These are phyloP conservation scores for Xanthoparmelia taractica DNA, from an alignment of 495 filamentous ascomycete species.

Conservation along the genomic window DNA sequence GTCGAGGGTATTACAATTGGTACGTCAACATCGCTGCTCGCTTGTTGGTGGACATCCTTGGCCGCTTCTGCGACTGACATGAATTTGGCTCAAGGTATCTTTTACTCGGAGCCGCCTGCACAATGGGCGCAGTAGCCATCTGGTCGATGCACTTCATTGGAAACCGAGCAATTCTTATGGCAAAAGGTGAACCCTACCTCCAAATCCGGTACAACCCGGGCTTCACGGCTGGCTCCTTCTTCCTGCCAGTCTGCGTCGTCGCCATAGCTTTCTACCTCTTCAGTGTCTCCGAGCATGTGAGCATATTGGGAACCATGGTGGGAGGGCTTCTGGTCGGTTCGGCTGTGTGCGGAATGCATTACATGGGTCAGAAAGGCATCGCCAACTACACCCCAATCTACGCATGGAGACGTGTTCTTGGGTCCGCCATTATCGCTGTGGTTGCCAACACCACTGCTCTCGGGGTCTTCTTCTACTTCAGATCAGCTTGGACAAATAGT, in stretches of 20 bases:
- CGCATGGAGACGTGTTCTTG: slow-evolving; percentile 49
- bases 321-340: slow-evolving; percentile 62
- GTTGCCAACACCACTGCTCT: slow-evolving; percentile 60
- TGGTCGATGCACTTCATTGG: slow-evolving; percentile 84
- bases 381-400: slow-evolving; percentile 65
- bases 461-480: slow-evolving; percentile 67
- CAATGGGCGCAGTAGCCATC: slow-evolving; percentile 79
- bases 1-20: slow-evolving; percentile 63
- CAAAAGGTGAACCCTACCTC: slow-evolving; percentile 47
- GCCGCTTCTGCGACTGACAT: not conserved
- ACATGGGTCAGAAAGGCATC: slow-evolving; percentile 76
- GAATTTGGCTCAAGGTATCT: slow-evolving; percentile 50
- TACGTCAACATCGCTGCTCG: slow-evolving; percentile 27
- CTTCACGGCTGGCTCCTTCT: slow-evolving; percentile 71
- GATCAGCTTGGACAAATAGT: slow-evolving; percentile 66
- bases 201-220: slow-evolving; percentile 67
- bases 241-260: slow-evolving; percentile 70
- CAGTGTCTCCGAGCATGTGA: slow-evolving; percentile 47
- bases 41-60: not conserved
- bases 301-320: slow-evolving; percentile 48
- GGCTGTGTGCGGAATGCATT: slow-evolving; percentile 84
- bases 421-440: slow-evolving; percentile 63
- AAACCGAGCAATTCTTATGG: slow-evolving; percentile 69
- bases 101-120: slow-evolving; percentile 58
- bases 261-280: slow-evolving; percentile 62